phyloP scores from a whole-genome alignment of 148 eudicot genomes.

The Vaccinium darrowii region DNA sequence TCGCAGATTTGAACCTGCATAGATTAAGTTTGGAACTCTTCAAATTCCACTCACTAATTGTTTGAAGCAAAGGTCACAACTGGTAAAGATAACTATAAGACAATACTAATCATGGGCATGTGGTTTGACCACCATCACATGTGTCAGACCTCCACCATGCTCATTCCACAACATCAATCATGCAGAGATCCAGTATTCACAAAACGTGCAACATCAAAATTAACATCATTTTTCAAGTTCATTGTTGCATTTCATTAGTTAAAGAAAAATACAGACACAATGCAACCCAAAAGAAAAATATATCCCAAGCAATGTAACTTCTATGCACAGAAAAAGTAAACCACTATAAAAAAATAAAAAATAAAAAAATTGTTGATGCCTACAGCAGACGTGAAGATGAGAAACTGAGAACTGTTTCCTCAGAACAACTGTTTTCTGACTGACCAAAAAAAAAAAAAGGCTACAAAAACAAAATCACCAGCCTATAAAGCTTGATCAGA shows the following conservation, averaged over 20 bases:
- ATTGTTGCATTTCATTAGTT: background rate
- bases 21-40: slow-evolving; percentile 2
- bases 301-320: background rate
- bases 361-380: background rate
- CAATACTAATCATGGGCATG: background rate
- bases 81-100: background rate
- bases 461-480: background rate
- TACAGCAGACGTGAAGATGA: background rate
- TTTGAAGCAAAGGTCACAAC: background rate
- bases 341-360: background rate
- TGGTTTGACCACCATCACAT: background rate
- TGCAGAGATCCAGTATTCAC: background rate
- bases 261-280: background rate
- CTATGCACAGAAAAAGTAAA: background rate
- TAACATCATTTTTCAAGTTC: background rate
- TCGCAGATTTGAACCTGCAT: slow-evolving; percentile 89
- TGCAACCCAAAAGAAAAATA: background rate
- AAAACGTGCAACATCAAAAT: background rate
- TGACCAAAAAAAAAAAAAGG: background rate
- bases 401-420: slow-evolving; percentile 1
- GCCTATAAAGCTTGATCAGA: background rate
- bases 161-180: background rate
- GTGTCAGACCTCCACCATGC: background rate
- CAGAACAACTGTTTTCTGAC: background rate
- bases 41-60: background rate